These are phyloP conservation scores for Oryza officinalis DNA, from an alignment of 176 grass and related monocot genomes.

Conservation along the genomic window DNA sequence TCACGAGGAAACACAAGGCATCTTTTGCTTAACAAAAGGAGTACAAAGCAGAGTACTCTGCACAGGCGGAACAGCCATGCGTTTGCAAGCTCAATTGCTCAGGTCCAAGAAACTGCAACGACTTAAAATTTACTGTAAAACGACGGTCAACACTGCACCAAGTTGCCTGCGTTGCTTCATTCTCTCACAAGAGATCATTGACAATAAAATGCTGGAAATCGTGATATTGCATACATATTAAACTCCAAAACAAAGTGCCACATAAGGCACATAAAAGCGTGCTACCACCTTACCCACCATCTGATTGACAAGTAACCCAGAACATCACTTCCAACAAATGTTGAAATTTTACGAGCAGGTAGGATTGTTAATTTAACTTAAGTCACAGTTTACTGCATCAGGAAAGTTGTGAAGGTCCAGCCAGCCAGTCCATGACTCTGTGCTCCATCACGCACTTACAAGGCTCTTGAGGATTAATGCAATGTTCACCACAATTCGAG, in stretches of 20 bases:
- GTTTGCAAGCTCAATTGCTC: background rate
- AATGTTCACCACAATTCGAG: slow-evolving; percentile 46
- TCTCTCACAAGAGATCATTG: background rate
- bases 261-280: background rate
- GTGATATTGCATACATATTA: background rate
- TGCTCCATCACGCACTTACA: slow-evolving; percentile 57
- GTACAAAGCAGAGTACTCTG: background rate
- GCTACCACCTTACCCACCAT: background rate
- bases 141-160: background rate
- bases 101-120: background rate
- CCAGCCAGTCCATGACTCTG: slow-evolving; percentile 66
- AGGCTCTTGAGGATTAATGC: slow-evolving; percentile 22
- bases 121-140: background rate
- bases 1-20: background rate
- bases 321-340: background rate
- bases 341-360: background rate
- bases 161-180: background rate
- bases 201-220: background rate
- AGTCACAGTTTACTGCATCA: background rate
- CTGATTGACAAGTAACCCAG: background rate
- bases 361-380: background rate
- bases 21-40: too few species aligned
- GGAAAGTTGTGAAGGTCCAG: slow-evolving; percentile 31
- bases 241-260: background rate
- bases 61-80: background rate